A percentile compares a stretch with the other conserved stretches of the same genome.
Conservation (phyloP, 2,329 filamentous ascomycete species). For the Talaromyces sp. region DNA sequence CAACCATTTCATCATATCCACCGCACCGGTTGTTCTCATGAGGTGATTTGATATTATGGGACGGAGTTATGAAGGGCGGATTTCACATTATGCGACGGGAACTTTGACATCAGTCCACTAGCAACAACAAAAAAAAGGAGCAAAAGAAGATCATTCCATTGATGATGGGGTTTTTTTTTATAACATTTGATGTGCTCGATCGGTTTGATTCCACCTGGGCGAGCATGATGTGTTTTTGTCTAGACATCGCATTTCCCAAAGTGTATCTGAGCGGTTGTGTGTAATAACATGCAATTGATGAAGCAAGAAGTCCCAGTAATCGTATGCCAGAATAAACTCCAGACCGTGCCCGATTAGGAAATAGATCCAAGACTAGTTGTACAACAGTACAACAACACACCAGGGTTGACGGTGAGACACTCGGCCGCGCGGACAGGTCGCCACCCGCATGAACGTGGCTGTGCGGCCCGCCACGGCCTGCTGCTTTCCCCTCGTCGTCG, state of each 20-base stretch:
- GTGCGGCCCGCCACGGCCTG: neutral
- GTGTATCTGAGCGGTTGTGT: slow-evolving; percentile 32
- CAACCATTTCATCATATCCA: slow-evolving; percentile 2
- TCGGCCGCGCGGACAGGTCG: neutral
- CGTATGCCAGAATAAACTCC: neutral
- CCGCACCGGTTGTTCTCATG: neutral
- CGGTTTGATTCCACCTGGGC: slow-evolving; percentile 19
- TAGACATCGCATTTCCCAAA: slow-evolving; percentile 26
- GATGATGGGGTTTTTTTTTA: slow-evolving; percentile 21
- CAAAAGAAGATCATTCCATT: slow-evolving; percentile 25
- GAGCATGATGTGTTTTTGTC: slow-evolving; percentile 26
- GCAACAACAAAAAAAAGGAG: slow-evolving; percentile 6
- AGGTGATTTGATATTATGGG: slow-evolving; percentile 1
- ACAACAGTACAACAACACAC: neutral
- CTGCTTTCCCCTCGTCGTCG: neutral
- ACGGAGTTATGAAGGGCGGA: slow-evolving; percentile 1
- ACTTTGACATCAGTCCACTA: neutral
- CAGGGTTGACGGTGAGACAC: neutral
- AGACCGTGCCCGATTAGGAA: neutral
- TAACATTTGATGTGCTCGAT: slow-evolving; percentile 18
- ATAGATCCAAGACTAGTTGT: neutral
- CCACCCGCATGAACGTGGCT: neutral
- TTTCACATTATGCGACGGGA: neutral
- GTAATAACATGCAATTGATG: slow-evolving; percentile 29
- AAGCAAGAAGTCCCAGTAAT: neutral